Evolutionary conservation across 73 alveolate genomes (phyloP), one percentile per base, ranked within the genome.

Genomic region (Paramecium primaurelia): DNA sequence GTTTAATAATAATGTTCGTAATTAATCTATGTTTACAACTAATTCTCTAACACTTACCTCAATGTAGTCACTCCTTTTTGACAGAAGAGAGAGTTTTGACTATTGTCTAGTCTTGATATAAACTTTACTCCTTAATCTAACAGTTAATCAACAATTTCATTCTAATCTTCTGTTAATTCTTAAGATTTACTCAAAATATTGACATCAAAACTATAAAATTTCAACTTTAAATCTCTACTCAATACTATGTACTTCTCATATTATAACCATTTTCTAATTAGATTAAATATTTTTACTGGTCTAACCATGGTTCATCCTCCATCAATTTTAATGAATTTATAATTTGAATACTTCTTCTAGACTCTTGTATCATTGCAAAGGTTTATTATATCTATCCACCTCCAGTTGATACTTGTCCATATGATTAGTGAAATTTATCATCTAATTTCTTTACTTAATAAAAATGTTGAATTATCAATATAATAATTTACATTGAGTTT

Each of bases 231-330:
- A 26, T 80, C 44, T 32, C 42, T n/a, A 2, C 64, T 18, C n/a
- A 80, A 14, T 7, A 80, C 91, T 0, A 80, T 1, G 6, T 14
- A 28, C 8, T 80, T 80, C 58, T 80, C 91, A 45, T 80, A 25
- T 26, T 26, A 80, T 12, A 80, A 47, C 91, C 91, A 80, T 49
- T 80, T 80, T 2, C 91, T 80, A 80, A 45, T 80, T 9, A 4
- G 12, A 80, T 20, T 4, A 0, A 26, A 40, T 26, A 26, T 16
- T 44, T 12, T 20, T 80, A 80, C 91, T 45, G 58, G 18, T 80
- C 44, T 14, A 45, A 18, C 91, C 91, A 80, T 9, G 91, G 91
- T n/a, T 80, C 91, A 20, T 80, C 91, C 4, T 45, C 91, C 18
- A 36, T n/a, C 59, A 34, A 8, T 32, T 64, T 64, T 28, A 64